Conservation (phyloP, 2,329 filamentous ascomycete species). For the Helicocarpus griseus region DNA sequence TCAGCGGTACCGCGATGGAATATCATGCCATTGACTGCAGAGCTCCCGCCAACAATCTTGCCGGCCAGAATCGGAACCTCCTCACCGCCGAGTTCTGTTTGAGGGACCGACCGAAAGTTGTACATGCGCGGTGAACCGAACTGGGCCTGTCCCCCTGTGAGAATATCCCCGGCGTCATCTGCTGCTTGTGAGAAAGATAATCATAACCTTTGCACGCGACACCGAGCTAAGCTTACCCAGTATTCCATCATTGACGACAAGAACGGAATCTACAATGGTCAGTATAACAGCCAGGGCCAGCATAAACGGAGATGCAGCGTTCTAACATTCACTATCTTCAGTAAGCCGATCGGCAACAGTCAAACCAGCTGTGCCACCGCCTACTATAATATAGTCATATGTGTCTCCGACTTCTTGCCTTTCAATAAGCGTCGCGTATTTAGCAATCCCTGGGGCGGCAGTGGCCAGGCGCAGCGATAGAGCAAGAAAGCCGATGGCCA, state of each 20-base stretch:
- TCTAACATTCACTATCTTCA: background rate
- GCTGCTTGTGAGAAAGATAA: background rate
- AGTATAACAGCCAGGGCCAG: background rate
- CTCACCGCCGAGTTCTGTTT: constrained; percentile 19
- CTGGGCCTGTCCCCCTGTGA: background rate
- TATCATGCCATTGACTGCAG: constrained; percentile 26
- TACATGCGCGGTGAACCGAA: background rate
- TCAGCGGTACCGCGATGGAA: constrained; percentile 19
- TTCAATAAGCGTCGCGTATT: background rate
- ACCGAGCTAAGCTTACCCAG: background rate
- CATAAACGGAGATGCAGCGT: background rate
- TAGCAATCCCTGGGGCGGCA: background rate
- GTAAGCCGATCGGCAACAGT: constrained; percentile 11
- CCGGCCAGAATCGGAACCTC: constrained; percentile 21
- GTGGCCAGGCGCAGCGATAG: background rate
- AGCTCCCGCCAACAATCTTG: constrained; percentile 31
- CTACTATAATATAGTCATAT: constrained; percentile 17
- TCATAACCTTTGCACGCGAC: background rate
- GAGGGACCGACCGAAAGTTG: constrained; percentile 11
- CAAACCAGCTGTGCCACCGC: constrained; percentile 14
- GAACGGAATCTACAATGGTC: background rate
- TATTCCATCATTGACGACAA: background rate
- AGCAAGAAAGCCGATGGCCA: background rate
- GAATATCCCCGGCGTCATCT: background rate
- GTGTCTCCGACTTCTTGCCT: background rate